A percentile compares a stretch with the other conserved stretches of the same genome.
phyloP scores from a whole-genome alignment of 169 alveolate species.

The Cryptosporidium sp. region DNA sequence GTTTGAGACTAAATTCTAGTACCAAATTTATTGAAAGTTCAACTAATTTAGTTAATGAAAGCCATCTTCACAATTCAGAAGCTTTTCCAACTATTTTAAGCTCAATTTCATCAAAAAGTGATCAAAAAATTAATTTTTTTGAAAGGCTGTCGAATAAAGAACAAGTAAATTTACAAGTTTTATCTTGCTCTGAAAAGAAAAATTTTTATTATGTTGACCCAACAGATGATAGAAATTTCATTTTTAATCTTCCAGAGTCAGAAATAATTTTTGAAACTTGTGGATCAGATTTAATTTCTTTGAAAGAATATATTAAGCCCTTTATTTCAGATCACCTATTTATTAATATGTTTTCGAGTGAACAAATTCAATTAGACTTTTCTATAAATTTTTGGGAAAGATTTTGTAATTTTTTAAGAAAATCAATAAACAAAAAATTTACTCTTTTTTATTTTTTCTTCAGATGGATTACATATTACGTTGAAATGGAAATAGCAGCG shows the following conservation, averaged over 20 bases:
- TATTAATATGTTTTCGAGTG: constrained; percentile 21
- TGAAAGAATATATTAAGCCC: constrained; percentile 16
- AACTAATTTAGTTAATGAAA: background rate
- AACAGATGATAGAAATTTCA: constrained; percentile 2
- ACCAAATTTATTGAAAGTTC: background rate
- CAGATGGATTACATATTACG: constrained; percentile 24
- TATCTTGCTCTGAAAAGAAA: background rate
- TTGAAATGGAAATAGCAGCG: background rate
- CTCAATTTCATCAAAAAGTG: constrained; percentile 23
- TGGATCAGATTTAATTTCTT: background rate
- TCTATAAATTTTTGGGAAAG: constrained; percentile 62
- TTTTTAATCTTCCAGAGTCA: constrained; percentile 6
- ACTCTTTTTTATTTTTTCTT: constrained; percentile 34
- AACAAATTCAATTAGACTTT: background rate
- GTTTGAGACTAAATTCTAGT: background rate
- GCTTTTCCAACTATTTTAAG: constrained; percentile 36
- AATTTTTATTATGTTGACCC: constrained; percentile 4
- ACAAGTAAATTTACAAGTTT: background rate
- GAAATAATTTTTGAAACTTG: constrained; percentile 11
- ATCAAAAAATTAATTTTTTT: constrained; percentile 19
- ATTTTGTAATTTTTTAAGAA: constrained; percentile 1
- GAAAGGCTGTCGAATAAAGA: constrained; percentile 35
- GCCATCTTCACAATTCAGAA: constrained; percentile 4
- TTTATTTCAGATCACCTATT: constrained; percentile 17
- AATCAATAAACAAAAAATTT: background rate